Conservation (phyloP, 2,329 filamentous ascomycete genomes). For the Mariannaea elegans region DNA sequence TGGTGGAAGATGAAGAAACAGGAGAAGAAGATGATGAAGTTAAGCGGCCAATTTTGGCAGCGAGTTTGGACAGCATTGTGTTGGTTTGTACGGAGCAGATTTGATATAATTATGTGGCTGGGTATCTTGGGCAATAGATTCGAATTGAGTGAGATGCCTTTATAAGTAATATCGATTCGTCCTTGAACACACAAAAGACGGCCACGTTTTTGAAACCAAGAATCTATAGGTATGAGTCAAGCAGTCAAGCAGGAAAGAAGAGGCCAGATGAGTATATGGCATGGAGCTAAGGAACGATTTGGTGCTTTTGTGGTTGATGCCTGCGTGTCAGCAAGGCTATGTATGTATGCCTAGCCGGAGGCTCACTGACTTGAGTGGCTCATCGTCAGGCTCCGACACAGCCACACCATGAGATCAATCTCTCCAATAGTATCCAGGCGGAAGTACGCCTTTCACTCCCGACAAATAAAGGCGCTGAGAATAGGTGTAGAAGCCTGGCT, state of each 20-base stretch:
- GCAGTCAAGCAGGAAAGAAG: background rate
- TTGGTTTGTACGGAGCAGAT: too few relatives aligned
- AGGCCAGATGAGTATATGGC: background rate
- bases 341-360: conserved; percentile 8
- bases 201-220: background rate
- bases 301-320: conserved; percentile 2
- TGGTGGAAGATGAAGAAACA: conserved; percentile 5
- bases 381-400: conserved; percentile 2
- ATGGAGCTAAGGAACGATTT: background rate
- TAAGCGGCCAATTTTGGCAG: conserved; percentile 34
- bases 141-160: background rate
- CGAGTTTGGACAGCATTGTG: conserved; percentile 35
- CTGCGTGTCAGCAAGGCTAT: background rate
- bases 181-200: too few relatives aligned
- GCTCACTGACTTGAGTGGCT: conserved; percentile 2
- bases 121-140: too few relatives aligned
- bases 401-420: too few relatives aligned
- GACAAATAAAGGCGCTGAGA: too few relatives aligned
- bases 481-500: too few relatives aligned
- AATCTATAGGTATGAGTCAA: too few relatives aligned
- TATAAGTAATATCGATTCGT: background rate
- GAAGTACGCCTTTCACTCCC: too few relatives aligned
- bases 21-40: conserved; percentile 13
- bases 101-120: too few relatives aligned
- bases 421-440: too few relatives aligned